Evolutionary conservation across 352 stramenopile species (phyloP), one percentile per base, ranked within the genome.

Genomic region (Bremia lactucae): DNA sequence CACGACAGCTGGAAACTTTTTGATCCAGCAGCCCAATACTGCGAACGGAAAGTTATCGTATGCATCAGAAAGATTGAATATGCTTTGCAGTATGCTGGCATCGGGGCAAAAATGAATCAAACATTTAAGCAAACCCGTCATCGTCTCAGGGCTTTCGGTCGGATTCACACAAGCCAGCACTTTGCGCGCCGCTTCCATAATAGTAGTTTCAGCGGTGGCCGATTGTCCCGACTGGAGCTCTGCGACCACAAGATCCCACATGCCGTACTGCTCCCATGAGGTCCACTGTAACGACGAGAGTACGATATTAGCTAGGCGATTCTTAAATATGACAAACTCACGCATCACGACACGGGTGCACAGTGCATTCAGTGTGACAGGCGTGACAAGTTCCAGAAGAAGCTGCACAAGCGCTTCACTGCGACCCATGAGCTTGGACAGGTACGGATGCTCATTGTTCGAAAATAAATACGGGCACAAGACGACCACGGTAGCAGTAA

Each of bases 261-360:
- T 60, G 1, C 66, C 68, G 31, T 72, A 83, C 50, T 91, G 79
- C 38, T 91, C 76, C 76, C 76, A 91, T 13, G 79, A 88, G 10
- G 54, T 87, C 79, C 79, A 91, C 38, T 82, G 55, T 9, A 91
- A 55, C 11, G 79, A 91, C 19, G 76, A 76, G 4, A 89, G 52
- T 13, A 91, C 47, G 2, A 87, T 63, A 28, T 78, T 89, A 11
- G 76, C 60, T 11, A 87, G 50, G 1, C 72, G 76, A n/a, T 63
- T 73, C 36, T 71, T 69, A 28, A 88, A 78, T 34, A 92, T 60
- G 5, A 66, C 59, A 45, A 88, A 89, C 37, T 92, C 77, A 26
- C 77, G 59, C n/a, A 86, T 66, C 29, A 86, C 51, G 16, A 92
- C 48, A 15, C 76, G 70, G 2, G 61, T 66, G 25, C 65, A 79